Base-by-base conservation (phyloP, 1,139 yeast genomes). In the Starmera stellimalicola region DNA sequence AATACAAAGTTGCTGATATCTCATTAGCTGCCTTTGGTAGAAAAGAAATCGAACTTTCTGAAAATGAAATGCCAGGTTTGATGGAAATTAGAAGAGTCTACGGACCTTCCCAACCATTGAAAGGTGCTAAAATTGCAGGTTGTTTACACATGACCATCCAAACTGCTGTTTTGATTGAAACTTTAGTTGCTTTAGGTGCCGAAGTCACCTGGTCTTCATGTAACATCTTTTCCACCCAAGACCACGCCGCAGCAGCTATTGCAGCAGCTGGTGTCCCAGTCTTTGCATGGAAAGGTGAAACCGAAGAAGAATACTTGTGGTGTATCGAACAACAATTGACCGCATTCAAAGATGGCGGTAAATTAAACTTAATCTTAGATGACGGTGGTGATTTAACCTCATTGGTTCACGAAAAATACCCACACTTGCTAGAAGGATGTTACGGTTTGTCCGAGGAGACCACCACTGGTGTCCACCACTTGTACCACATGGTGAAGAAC, bases 191-290 rank as follows among this genome's bases (percentile, higher is more conserved):
- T 50, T 77, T 91, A 55, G 99, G 99, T 72, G 99, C 99, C 50
- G 99, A 91, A 73, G 99, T 91, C 48, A 91, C 99, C 59, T 91
- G 99, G 99, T 76, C 95, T 48, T 88, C 97, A 35, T 91, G 99
- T 78, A 91, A 91, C 94, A 91, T 91, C 58, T 91, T 85, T 82
- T 91, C 97, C 52, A 91, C 99, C 49, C 99, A 91, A 73, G 98
- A 91, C 69, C 97, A 91, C 64, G 97, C 97, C 52, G 98, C 99
- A 57, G 97, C 99, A 58, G 98, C 98, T 57, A 91, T 93, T 65
- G 99, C 99, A 54, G 98, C 98, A 54, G 68, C 96, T 52, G 99
- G 98, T 70, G 94, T 91, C 42, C 98, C 99, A 61, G 99, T 93
- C 50, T 93, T 87, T 55, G 99, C 99, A 57, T 93, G 98, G 98